Conservation (phyloP, 1,284 basidiomycete species). For the Ganoderma multipileum region DNA sequence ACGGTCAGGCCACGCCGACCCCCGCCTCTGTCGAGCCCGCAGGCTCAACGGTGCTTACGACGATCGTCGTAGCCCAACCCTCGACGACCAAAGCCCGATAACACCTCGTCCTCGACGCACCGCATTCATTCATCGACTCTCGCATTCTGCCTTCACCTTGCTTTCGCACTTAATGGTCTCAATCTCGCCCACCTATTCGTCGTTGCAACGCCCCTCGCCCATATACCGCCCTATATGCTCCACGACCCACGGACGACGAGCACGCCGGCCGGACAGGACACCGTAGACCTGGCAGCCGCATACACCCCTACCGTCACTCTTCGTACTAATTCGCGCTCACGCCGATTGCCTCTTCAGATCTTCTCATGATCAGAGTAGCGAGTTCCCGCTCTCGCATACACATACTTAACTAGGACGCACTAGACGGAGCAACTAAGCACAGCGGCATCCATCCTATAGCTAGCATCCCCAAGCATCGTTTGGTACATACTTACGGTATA, state of each 20-base stretch:
- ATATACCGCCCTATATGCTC: neutral
- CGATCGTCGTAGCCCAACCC: neutral
- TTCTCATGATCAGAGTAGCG: neutral
- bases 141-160: neutral
- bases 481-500: too few species aligned
- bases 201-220: neutral
- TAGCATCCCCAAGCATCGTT: too few species aligned
- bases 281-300: neutral
- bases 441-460: neutral
- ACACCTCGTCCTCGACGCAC: neutral
- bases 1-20: neutral
- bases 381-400: neutral
- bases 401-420: neutral
- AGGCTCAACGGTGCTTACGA: neutral
- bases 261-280: neutral
- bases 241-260: neutral
- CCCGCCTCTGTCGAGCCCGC: neutral
- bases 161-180: neutral
- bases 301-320: neutral
- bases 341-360: neutral
- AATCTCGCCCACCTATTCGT: neutral
- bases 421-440: neutral
- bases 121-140: neutral
- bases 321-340: neutral
- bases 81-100: neutral